Evolutionary conservation across 345 rosid genomes (phyloP).

Genomic region (Diplotaxis tenuifolia): DNA sequence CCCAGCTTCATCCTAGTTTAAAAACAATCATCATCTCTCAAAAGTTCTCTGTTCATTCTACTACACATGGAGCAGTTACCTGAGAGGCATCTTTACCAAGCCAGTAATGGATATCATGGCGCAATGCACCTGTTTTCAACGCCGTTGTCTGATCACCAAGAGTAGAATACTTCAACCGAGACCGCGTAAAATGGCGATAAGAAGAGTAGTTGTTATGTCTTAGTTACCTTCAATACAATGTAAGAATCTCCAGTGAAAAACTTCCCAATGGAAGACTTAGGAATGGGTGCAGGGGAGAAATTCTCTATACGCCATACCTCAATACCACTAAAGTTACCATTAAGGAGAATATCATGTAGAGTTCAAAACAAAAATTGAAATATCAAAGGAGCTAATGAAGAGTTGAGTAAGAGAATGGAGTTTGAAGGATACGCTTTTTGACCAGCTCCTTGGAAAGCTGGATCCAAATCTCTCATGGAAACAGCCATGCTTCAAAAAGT

Average conservation of each 20-base stretch:
- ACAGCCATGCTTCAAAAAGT: slow-evolving; percentile 64
- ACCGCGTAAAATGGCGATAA: neutral
- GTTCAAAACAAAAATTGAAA: neutral
- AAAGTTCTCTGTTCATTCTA: neutral
- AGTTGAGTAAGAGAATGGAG: neutral
- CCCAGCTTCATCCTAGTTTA: slow-evolving; percentile 86
- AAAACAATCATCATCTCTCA: neutral
- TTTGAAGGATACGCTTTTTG: slow-evolving; percentile 95
- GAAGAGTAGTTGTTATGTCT: neutral
- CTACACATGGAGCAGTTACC: slow-evolving; percentile 41
- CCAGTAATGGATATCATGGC: slow-evolving; percentile 92
- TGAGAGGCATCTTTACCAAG: slow-evolving; percentile 85
- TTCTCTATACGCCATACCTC: slow-evolving; percentile 98
- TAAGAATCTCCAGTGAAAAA: slow-evolving; percentile 97
- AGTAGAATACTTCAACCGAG: neutral
- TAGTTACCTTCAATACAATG: slow-evolving; percentile 79
- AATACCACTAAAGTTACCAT: slow-evolving; percentile 62
- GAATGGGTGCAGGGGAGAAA: slow-evolving; percentile 63
- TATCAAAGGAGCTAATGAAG: neutral
- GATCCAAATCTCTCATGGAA: slow-evolving; percentile 97
- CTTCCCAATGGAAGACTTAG: slow-evolving; percentile 74
- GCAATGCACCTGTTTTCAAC: slow-evolving; percentile 67
- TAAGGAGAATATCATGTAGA: slow-evolving; percentile 44
- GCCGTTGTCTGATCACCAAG: slow-evolving; percentile 57
- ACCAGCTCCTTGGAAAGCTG: slow-evolving; percentile 97